A percentile compares a stretch with the other conserved stretches of the same genome.
Conservation (phyloP, 129 eudicot genomes). For the Flaveria robusta region DNA sequence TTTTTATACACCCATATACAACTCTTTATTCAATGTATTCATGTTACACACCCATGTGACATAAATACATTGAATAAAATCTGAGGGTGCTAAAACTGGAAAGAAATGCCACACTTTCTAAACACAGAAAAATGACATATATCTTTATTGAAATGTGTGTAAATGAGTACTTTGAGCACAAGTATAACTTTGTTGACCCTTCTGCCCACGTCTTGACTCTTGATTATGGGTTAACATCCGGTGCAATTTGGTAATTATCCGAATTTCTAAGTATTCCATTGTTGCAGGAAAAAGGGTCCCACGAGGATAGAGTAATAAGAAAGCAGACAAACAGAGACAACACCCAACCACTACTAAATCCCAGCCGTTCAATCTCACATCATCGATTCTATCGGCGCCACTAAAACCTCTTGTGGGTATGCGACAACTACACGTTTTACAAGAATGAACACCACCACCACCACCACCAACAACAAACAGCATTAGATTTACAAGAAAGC, state of each 20-base stretch:
- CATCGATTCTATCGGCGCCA: slow-evolving; percentile 37
- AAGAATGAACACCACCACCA: slow-evolving; percentile 1
- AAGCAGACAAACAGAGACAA: slow-evolving; percentile 15
- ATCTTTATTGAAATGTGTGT: slow-evolving; percentile 4
- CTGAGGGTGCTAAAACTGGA: no score
- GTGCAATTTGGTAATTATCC: slow-evolving; percentile 14
- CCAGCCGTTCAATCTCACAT: slow-evolving; percentile 31
- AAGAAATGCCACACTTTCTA: no score
- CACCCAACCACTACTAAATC: slow-evolving; percentile 28
- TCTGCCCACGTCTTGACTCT: slow-evolving; percentile 9
- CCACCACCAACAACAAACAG: slow-evolving; percentile 12
- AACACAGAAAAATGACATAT: neutral
- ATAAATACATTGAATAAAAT: no score
- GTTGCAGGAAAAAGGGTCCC: slow-evolving; percentile 29
- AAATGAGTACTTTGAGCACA: neutral
- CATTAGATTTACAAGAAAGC: neutral
- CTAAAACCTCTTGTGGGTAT: slow-evolving; percentile 25
- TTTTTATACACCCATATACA: no score
- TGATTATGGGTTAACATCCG: neutral
- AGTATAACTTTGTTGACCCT: slow-evolving; percentile 1
- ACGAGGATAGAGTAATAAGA: slow-evolving; percentile 23
- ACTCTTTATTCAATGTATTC: no score
- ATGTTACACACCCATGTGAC: no score
- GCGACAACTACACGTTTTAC: slow-evolving; percentile 34
- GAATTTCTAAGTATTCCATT: neutral